Base-by-base conservation (phyloP, 2,329 filamentous ascomycete genomes). In the Bisporella sp. region DNA sequence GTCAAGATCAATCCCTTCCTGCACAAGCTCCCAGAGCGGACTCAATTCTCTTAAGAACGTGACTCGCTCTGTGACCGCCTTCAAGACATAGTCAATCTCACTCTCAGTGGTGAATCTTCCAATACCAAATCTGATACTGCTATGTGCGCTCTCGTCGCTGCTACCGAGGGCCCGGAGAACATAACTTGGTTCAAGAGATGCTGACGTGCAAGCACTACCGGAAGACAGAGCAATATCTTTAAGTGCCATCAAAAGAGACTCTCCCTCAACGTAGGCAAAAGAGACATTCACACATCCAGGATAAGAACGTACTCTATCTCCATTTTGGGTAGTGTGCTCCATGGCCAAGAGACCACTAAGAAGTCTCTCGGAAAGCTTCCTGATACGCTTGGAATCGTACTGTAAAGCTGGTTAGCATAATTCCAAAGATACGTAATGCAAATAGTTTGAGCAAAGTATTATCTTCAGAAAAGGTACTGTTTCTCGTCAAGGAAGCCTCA, bases 151-250 rank as follows among this genome's bases (percentile, higher is more conserved):
- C 73, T 99, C 93, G 63, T 99, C 93, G 59, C 90, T 96, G 76
- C 87, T 97, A 52, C 93, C 93, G 13, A 99, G 78, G 4, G 93
- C 93, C 51, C 93, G 84, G 31, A 99, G 79, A 44, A 99, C 93
- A 68, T 99, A 99, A 68, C 89, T 95, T 12, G 93, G 93, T 69
- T 99, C 93, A 33, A 99, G 75, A 1, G 93, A 99, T 0, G 93
- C 93, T 4, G 92, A 97, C 2, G 93, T 99, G 72, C 93, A 99
- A 5, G 93, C 93, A 64, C 90, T 96, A 51, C 93, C 93, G 0
- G 93, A 99, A 5, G 92, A 97, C 35, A 99, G 75, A 0, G 93
- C 93, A 69, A 99, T 96, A 61, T 99, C 93, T 72, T 99, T 99
- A 43, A 99, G 74, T 0, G 93, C 93, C 93, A 99, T 99, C 56